Conservation (phyloP, 2,329 filamentous ascomycete species). For the Fusarium heterosporum region DNA sequence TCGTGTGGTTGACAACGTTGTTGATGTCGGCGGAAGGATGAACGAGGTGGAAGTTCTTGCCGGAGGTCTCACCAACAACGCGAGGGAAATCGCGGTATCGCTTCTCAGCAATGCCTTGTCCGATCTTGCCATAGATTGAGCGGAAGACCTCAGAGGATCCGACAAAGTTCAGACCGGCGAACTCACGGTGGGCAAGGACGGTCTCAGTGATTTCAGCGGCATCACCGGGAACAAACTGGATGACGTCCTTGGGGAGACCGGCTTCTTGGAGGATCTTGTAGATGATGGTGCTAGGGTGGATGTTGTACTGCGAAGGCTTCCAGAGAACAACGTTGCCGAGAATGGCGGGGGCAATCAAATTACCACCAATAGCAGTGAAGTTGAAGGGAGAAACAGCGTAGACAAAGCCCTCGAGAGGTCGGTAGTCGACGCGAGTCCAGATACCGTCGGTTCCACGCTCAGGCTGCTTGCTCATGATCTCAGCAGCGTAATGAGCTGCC, state of each 20-base stretch:
- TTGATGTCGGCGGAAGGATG: constrained; percentile 80
- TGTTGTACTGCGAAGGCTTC: constrained; percentile 91
- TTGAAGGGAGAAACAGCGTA: constrained; percentile 96
- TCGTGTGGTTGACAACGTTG: constrained; percentile 85
- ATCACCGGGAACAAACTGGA: constrained; percentile 92
- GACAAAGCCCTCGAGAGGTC: constrained; percentile 94
- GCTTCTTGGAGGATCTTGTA: constrained; percentile 93
- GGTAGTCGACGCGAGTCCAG: constrained; percentile 80
- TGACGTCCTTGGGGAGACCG: constrained; percentile 86
- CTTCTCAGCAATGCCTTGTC: constrained; percentile 80
- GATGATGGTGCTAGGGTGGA: constrained; percentile 87
- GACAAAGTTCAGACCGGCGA: constrained; percentile 94
- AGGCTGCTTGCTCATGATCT: constrained; percentile 54
- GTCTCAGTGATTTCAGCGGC: constrained; percentile 84
- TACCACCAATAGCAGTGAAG: constrained; percentile 93
- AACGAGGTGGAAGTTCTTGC: constrained; percentile 92
- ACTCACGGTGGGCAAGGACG: constrained; percentile 80
- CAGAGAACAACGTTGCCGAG: constrained; percentile 96
- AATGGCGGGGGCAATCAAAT: constrained; percentile 84
- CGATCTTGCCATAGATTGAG: constrained; percentile 86
- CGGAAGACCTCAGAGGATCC: constrained; percentile 93
- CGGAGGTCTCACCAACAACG: constrained; percentile 89
- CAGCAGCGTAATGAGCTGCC: constrained; percentile 86
- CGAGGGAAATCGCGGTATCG: constrained; percentile 87
- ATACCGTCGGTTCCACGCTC: constrained; percentile 47